phyloP scores from a whole-genome alignment of 2,329 filamentous ascomycete genomes.

The Conoideocrella luteorostrata region DNA sequence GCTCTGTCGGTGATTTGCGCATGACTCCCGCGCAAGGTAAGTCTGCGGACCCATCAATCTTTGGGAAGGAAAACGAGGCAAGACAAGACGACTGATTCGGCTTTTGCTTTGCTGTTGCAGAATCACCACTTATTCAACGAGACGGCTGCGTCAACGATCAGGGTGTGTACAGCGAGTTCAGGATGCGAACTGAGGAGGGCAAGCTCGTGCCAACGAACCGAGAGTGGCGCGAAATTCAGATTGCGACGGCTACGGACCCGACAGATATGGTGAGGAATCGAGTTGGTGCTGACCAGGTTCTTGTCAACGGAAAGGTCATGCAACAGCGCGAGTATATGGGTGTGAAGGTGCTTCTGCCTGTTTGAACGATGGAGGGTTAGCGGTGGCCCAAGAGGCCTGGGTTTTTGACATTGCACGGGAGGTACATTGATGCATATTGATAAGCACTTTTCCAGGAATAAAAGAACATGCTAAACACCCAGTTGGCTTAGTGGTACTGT shows the following conservation, averaged over 20 bases:
- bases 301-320: conserved; percentile 39
- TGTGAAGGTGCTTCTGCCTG: conserved; percentile 37
- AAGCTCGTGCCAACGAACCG: conserved; percentile 37
- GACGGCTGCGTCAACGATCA: conserved; percentile 37
- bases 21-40: conserved; percentile 30
- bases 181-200: conserved; percentile 31
- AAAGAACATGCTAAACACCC: no score
- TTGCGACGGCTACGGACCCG: conserved; percentile 34
- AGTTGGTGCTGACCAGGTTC: conserved; percentile 33
- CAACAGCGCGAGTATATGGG: conserved; percentile 41
- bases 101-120: conserved; percentile 6
- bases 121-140: conserved; percentile 23
- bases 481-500: no score
- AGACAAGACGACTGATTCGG: background rate
- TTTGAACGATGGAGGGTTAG: conserved; percentile 17
- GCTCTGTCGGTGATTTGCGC: conserved; percentile 35
- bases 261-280: conserved; percentile 34
- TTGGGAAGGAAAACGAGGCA: background rate
- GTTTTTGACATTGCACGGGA: background rate
- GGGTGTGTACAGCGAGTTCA: conserved; percentile 40
- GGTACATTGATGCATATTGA: background rate
- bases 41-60: background rate
- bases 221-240: conserved; percentile 44
- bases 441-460: no score
- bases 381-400: background rate